These are phyloP conservation scores for Naganishia cerealis DNA, from an alignment of 1,284 basidiomycete genomes.

Conservation along the genomic window DNA sequence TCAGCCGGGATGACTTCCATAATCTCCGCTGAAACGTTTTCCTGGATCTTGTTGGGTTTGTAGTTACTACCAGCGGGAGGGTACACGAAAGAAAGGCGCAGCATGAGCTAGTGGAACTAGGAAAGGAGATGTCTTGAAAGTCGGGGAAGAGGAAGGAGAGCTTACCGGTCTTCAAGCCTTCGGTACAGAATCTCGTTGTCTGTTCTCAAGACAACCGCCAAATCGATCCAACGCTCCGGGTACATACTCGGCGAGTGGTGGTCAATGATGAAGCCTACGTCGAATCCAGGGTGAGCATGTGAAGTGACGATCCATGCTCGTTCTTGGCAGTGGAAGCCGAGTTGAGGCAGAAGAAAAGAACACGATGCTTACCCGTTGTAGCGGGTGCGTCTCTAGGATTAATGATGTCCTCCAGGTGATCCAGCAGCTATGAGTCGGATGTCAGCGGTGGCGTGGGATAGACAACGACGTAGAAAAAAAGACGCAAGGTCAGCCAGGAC, in stretches of 20 bases:
- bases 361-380: slow-evolving; percentile 41
- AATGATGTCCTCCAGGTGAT: slow-evolving; percentile 73
- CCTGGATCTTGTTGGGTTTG: slow-evolving; percentile 87
- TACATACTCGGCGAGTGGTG: slow-evolving; percentile 96
- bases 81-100: neutral
- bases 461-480: neutral
- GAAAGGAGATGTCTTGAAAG: neutral
- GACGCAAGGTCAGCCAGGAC: slow-evolving; percentile 1
- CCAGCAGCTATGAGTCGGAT: slow-evolving; percentile 64
- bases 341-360: too few species aligned
- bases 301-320: neutral
- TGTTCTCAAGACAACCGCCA: slow-evolving; percentile 91
- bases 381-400: slow-evolving; percentile 49
- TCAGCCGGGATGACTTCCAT: slow-evolving; percentile 91
- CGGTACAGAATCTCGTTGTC: slow-evolving; percentile 88
- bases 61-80: slow-evolving; percentile 65
- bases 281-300: slow-evolving; percentile 60
- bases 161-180: slow-evolving; percentile 84
- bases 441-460: neutral
- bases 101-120: slow-evolving; percentile 17
- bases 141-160: slow-evolving; percentile 31
- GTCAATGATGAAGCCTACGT: slow-evolving; percentile 78
- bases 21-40: slow-evolving; percentile 98
- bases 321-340: too few species aligned
- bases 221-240: slow-evolving; percentile 93